Base-by-base conservation (phyloP, 495 filamentous ascomycete species). In the Aspergillus diversus region DNA sequence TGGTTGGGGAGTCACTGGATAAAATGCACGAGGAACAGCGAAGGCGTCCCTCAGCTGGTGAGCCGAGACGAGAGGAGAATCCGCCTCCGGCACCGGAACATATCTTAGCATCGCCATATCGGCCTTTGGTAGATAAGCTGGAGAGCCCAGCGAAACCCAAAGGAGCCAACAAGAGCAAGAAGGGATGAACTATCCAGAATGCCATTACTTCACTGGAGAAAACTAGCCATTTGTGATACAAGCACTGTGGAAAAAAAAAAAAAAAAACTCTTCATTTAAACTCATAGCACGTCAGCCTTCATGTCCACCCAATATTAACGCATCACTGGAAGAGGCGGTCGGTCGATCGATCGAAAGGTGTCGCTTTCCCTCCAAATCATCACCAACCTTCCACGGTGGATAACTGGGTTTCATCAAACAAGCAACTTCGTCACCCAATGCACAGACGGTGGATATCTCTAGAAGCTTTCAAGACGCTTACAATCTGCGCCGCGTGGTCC, bases 1-100 rank as follows among this genome's bases (percentile, higher is more conserved):
- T 96, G 16, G 87, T 92, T 1, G 92, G 92, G 32, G 88, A 90
- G 59, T 81, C 89, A 11, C 76, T 97, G 49, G 91, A 96, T 71
- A 89, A 88, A 73, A 80, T 96, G 66, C 93, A 97, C 76, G 83
- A 85, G 59, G 90, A 95, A 74, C 91, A 96, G 74, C 66, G 84
- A 33, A 74, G 75, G 54, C 80, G 89, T 43, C 92, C 92, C 0
- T 77, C 74, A 31, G 66, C 83, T 15, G 89, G 87, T 1, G 74
- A 79, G 51, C 87, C 89, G 33, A 59, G 77, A 63, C 71, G 73
- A 46, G 70, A 75, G 66, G 71, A 78, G 27, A 63, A 72, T 7
- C 63, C 69, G 13, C 78, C 70, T 52, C 77, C 79, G 49, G 80
- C 78, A n/a, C 76, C 77, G 39, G 87, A 89, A 60, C 73, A 81